Base-by-base conservation (phyloP, 441 rosid species). In the Melastoma candidum region DNA sequence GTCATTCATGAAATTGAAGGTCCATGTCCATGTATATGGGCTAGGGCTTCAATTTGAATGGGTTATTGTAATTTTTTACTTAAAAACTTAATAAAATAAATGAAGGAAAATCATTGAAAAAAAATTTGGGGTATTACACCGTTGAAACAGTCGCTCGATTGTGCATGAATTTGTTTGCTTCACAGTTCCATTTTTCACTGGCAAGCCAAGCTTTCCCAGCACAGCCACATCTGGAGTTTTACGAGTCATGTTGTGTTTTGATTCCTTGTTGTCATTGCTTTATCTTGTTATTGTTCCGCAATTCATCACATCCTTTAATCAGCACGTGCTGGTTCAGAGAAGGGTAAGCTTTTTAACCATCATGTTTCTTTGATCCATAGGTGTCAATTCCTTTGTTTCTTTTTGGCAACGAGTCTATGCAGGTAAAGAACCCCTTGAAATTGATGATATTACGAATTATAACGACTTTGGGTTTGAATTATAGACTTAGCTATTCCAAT, bases 391-490 rank as follows among this genome's bases (percentile, higher is more conserved):
- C 41, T 2, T 17, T 60, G 49, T 41, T 47, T 53, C n/a, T 46
- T 55, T 51, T 17, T 25, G 54, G 47, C 61, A 63, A 29, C 36
- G 36, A 29, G 8, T 48, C 48, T 0, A 39, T 65, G 59, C 84
- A 92, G 96, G 96, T 85, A 71, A 82, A 87, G 81, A 87, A 88
- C 96, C 89, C 7, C 61, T 85, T 53, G 97, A 88, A 63, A 90
- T 81, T 72, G 67, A 72, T 64, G 85, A 77, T 71, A 92, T 92
- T 71, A 88, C 98, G 46, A 92, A 92, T 75, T 88, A 92, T 67
- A 81, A 84, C 47, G 98, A 92, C 70, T 79, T 85, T 17, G 97
- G 94, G 17, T 84, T 92, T 71, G 94, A 92, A 89, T 67, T 92
- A 54, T 81, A 75, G 68, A 72, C 95, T 17, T 45, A 84, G 92